Percentiles rank a stretch among this genome's conserved stretches.
phyloP scores from a whole-genome alignment of 805 yeast species.

The Hanseniaspora jakobsenii region DNA sequence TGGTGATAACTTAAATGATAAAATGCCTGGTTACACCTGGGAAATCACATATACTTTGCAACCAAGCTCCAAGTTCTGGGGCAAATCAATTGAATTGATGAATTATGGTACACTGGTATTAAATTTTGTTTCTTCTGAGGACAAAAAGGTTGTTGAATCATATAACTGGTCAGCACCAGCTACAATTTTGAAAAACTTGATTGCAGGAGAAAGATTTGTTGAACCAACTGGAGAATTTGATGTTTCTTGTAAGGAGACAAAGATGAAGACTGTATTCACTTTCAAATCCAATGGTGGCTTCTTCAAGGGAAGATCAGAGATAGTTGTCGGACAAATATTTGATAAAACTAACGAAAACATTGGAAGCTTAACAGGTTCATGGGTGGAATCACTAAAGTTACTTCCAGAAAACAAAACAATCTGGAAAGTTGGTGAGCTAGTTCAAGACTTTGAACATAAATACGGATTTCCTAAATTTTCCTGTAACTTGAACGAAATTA shows the following conservation, averaged over 20 bases:
- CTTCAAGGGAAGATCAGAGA: constrained; percentile 73
- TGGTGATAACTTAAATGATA: constrained; percentile 27
- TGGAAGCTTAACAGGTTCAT: constrained; percentile 44
- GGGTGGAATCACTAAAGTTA: constrained; percentile 61
- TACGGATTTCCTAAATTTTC: constrained; percentile 83
- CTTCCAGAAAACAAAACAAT: constrained; percentile 30
- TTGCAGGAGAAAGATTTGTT: constrained; percentile 89
- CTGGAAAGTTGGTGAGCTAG: constrained; percentile 63
- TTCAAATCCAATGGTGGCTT: constrained; percentile 80
- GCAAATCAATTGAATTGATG: constrained; percentile 74
- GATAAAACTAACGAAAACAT: constrained; percentile 3
- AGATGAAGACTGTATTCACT: constrained; percentile 4
- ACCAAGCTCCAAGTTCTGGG: constrained; percentile 88
- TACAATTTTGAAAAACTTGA: constrained; percentile 67
- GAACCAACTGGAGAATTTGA: constrained; percentile 70
- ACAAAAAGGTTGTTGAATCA: constrained; percentile 40
- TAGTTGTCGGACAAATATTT: constrained; percentile 31
- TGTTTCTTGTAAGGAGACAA: constrained; percentile 55
- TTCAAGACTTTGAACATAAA: constrained; percentile 46
- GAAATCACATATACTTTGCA: constrained; percentile 47
- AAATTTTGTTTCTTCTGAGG: constrained; percentile 29
- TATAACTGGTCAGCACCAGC: constrained; percentile 77
- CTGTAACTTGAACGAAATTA: constrained; percentile 68
- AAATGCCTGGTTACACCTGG: constrained; percentile 38
- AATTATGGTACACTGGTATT: constrained; percentile 61